These are phyloP conservation scores for Amanita inopinata DNA, from an alignment of 768 basidiomycete genomes.

Conservation along the genomic window DNA sequence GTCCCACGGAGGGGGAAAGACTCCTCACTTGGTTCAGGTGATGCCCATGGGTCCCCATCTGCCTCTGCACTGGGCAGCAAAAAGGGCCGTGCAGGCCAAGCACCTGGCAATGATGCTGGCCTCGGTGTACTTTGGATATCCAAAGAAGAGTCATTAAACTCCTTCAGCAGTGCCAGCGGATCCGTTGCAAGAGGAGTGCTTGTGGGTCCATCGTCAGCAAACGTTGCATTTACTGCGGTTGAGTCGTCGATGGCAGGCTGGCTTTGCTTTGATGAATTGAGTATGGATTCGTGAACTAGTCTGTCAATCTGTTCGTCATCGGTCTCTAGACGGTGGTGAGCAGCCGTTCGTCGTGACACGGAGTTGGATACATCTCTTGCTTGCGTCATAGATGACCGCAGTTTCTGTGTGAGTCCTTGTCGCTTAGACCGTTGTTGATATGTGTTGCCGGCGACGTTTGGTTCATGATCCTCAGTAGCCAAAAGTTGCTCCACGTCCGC, in stretches of 20 bases:
- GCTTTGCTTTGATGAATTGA: no score
- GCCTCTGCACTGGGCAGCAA: not conserved
- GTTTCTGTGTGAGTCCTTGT: no score
- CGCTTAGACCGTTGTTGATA: not conserved
- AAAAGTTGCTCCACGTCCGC: slow-evolving; percentile 20
- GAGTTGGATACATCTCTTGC: no score
- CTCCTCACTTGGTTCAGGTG: slow-evolving; percentile 17
- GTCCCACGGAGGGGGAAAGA: slow-evolving; percentile 28
- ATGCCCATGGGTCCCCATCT: slow-evolving; percentile 4
- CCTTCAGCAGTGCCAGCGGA: not conserved
- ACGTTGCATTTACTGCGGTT: no score
- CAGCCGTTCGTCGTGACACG: slow-evolving; percentile 2
- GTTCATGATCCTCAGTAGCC: slow-evolving; percentile 12
- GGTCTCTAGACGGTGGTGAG: not conserved
- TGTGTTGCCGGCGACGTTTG: not conserved
- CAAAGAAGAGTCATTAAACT: not conserved
- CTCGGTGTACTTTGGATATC: not conserved
- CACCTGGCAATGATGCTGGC: not conserved
- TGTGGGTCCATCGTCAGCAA: no score
- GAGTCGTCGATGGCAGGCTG: no score
- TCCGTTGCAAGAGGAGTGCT: no score
- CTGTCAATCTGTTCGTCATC: slow-evolving; percentile 7
- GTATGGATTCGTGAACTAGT: not conserved
- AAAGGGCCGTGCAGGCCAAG: slow-evolving; percentile 2
- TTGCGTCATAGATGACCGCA: no score